Evolutionary conservation across 495 filamentous ascomycete species (phyloP).

Genomic region (Aspergillus affinis): DNA sequence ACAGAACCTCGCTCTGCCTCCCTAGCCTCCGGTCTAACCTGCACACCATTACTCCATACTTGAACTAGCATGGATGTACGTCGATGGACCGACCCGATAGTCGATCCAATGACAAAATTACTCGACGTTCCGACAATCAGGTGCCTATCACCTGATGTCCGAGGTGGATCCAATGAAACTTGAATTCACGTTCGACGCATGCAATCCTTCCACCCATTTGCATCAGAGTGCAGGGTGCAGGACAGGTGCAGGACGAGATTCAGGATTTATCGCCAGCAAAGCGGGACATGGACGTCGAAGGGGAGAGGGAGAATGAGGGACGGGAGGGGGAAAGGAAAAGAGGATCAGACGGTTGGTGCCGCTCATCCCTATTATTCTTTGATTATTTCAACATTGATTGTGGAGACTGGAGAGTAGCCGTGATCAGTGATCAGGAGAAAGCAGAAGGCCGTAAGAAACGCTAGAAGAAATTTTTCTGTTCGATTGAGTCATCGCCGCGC

Average conservation of each 20-base stretch:
- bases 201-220: background rate
- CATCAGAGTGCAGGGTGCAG: slow-evolving; percentile 1
- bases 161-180: background rate
- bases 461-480: background rate
- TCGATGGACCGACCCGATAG: slow-evolving; percentile 5
- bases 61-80: slow-evolving; percentile 3
- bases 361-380: slow-evolving; percentile 14
- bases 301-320: background rate
- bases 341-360: slow-evolving; percentile 9
- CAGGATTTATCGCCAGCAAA: background rate
- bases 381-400: slow-evolving; percentile 1
- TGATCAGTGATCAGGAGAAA: too few relatives aligned
- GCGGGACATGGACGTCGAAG: background rate
- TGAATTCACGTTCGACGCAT: background rate
- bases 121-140: slow-evolving; percentile 11
- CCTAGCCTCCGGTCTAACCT: background rate
- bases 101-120: slow-evolving; percentile 3
- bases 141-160: slow-evolving; percentile 13
- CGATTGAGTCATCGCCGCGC: slow-evolving; percentile 8
- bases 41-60: slow-evolving; percentile 7
- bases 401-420: slow-evolving; percentile 13
- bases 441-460: background rate
- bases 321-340: slow-evolving; percentile 1
- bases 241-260: background rate
- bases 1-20: too few relatives aligned